Conservation (phyloP, 768 basidiomycete genomes). For the Trametes maxima region DNA sequence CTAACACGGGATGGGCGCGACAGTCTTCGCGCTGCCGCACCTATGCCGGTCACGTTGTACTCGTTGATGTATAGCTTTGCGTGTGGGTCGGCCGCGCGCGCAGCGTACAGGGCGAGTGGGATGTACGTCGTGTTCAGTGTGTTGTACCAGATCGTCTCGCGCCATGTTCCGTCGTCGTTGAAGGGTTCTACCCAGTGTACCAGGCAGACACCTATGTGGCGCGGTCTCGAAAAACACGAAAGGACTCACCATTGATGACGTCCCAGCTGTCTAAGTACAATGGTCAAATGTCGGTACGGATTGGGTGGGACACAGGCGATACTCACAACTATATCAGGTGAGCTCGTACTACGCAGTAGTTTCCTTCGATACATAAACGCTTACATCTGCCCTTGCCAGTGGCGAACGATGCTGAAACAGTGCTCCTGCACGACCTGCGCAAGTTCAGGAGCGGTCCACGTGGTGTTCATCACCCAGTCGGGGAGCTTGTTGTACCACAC, state of each 20-base stretch:
- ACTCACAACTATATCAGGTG: background rate
- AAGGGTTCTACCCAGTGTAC: constrained; percentile 42
- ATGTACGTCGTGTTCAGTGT: constrained; percentile 50
- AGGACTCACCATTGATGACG: constrained; percentile 48
- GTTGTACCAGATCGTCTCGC: constrained; percentile 52
- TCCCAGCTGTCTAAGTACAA: constrained; percentile 47
- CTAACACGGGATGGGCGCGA: background rate
- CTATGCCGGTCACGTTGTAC: constrained; percentile 36
- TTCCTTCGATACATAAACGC: background rate
- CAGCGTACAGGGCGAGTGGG: constrained; percentile 50
- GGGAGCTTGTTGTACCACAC: constrained; percentile 49
- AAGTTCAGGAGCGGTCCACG: constrained; percentile 38
- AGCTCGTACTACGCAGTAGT: background rate
- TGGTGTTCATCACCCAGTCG: constrained; percentile 37
- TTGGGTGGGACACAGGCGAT: background rate
- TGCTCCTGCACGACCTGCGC: constrained; percentile 48
- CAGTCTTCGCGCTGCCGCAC: constrained; percentile 6
- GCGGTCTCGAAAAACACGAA: background rate
- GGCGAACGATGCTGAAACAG: constrained; percentile 49
- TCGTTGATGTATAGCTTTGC: constrained; percentile 58
- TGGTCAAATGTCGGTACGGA: background rate
- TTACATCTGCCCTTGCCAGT: constrained; percentile 55
- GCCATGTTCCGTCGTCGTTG: constrained; percentile 61
- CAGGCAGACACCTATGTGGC: background rate
- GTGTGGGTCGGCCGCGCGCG: constrained; percentile 52